These are phyloP conservation scores for Paratinospora sagittata DNA, from an alignment of 164 flowering plant genomes.

Conservation along the genomic window DNA sequence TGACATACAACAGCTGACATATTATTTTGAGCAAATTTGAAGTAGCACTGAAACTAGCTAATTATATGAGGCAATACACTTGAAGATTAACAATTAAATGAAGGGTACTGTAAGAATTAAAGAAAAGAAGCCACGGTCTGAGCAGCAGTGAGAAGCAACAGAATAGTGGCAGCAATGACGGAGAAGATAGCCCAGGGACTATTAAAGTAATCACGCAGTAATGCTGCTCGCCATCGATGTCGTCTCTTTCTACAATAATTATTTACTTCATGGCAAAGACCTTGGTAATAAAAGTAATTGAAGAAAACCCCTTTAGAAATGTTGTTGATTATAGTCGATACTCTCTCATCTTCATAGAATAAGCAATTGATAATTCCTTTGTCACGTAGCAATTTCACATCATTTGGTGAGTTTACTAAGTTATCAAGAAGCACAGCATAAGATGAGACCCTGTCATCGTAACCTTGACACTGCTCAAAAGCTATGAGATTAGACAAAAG, in stretches of 20 bases:
- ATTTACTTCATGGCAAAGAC: constrained; percentile 11
- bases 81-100: too few species aligned
- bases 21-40: too few species aligned
- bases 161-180: constrained; percentile 6
- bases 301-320: constrained; percentile 8
- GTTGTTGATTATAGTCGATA: constrained; percentile 7
- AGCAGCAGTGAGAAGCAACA: constrained; percentile 13
- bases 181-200: constrained; percentile 18
- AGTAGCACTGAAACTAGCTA: too few species aligned
- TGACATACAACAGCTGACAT: too few species aligned
- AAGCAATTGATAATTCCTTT: neutral
- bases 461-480: constrained; percentile 17
- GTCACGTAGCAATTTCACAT: constrained; percentile 11
- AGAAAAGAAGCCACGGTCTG: constrained; percentile 11
- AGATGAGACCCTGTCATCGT: neutral
- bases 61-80: too few species aligned
- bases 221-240: constrained; percentile 4
- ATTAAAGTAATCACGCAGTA: constrained; percentile 14
- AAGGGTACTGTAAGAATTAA: too few species aligned
- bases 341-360: constrained; percentile 1
- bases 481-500: constrained; percentile 18
- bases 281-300: neutral
- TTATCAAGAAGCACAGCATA: constrained; percentile 11
- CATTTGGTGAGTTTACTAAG: constrained; percentile 16
- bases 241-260: neutral